These are phyloP conservation scores for Colletotrichum spaethianum DNA, from an alignment of 2,329 filamentous ascomycete species.

Conservation along the genomic window DNA sequence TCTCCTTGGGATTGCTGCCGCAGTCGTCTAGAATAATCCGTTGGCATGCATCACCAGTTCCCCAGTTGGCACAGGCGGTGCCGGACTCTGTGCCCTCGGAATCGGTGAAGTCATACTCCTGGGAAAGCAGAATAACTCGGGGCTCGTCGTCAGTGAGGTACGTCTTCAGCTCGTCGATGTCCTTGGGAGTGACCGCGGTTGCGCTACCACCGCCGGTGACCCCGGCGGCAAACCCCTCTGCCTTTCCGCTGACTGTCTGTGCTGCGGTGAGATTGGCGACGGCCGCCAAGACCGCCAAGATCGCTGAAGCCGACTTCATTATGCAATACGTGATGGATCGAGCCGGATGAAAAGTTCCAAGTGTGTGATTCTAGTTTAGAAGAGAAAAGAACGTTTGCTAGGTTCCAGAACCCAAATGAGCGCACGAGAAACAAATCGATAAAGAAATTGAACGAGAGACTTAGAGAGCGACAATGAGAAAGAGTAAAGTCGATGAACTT, in stretches of 20 bases:
- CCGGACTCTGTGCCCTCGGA: conserved; percentile 45
- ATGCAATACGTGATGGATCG: background rate
- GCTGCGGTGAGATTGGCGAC: conserved; percentile 22
- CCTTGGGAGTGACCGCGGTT: conserved; percentile 57
- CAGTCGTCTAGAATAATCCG: conserved; percentile 41
- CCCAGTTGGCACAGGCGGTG: conserved; percentile 47
- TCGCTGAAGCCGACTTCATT: conserved; percentile 29
- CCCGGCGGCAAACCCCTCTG: conserved; percentile 51
- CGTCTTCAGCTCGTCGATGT: conserved; percentile 58
- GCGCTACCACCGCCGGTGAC: conserved; percentile 67
- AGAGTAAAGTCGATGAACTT: background rate
- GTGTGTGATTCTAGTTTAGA: background rate
- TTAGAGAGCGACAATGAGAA: background rate
- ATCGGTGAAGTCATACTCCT: conserved; percentile 48
- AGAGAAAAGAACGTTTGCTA: background rate
- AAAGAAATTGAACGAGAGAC: conserved; percentile 14
- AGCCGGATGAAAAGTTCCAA: background rate
- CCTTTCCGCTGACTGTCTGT: conserved; percentile 45
- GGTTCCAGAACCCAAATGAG: conserved; percentile 24
- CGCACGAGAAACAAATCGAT: background rate
- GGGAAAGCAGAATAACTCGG: conserved; percentile 46
- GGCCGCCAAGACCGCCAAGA: conserved; percentile 36
- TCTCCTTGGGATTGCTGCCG: conserved; percentile 5
- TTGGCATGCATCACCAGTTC: conserved; percentile 42
- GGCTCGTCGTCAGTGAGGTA: conserved; percentile 44